Conservation (phyloP, 2,329 filamentous ascomycete genomes). For the Fusarium camptoceras region DNA sequence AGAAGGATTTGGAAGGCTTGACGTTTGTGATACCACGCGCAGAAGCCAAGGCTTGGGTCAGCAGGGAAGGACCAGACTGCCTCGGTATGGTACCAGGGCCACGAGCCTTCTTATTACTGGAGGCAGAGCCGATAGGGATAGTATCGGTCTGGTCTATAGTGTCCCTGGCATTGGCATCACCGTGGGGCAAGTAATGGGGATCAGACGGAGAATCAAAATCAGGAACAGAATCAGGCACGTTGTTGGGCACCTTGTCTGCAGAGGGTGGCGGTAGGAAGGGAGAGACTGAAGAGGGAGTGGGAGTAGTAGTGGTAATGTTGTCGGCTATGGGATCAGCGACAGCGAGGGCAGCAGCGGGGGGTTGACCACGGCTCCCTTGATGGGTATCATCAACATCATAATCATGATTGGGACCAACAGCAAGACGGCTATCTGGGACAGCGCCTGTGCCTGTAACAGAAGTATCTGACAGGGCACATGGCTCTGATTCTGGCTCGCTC, state of each 20-base stretch:
- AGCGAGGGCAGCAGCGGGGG: conserved; percentile 31
- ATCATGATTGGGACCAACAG: conserved; percentile 41
- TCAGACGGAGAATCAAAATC: conserved; percentile 42
- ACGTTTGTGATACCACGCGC: conserved; percentile 62
- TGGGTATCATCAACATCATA: conserved; percentile 39
- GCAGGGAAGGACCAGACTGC: conserved; percentile 64
- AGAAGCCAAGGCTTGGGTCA: conserved; percentile 69
- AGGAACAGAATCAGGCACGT: conserved; percentile 45
- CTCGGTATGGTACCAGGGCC: conserved; percentile 53
- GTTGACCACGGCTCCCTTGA: conserved; percentile 30
- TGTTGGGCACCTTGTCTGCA: conserved; percentile 40
- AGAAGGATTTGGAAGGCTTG: conserved; percentile 30
- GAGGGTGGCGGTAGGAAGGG: conserved; percentile 40
- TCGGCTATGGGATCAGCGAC: conserved; percentile 35
- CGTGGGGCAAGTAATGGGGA: conserved; percentile 39
- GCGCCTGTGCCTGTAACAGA: conserved; percentile 28
- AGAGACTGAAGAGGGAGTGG: conserved; percentile 41
- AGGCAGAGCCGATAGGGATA: conserved; percentile 23
- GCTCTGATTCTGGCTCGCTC: conserved; percentile 48
- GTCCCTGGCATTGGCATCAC: conserved; percentile 44
- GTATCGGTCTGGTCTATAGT: conserved; percentile 21
- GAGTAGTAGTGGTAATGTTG: conserved; percentile 37
- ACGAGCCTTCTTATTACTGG: conserved; percentile 60
- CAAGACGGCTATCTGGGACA: conserved; percentile 25
- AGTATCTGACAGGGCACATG: conserved; percentile 37